Evolutionary conservation across 257 asterid genomes (phyloP).

Genomic region (Haberlea rhodopensis): DNA sequence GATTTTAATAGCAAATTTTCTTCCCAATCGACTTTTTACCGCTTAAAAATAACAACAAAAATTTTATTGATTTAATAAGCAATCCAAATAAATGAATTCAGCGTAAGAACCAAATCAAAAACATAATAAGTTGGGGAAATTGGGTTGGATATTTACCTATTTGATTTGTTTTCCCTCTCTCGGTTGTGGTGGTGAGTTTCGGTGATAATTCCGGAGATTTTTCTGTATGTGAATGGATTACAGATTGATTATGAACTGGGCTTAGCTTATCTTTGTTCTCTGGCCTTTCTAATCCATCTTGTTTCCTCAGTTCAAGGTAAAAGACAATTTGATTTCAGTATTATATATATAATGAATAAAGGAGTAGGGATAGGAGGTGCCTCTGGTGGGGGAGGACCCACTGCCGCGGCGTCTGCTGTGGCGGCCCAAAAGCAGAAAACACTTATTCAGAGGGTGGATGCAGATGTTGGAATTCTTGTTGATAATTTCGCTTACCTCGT

Average conservation of each 20-base stretch:
- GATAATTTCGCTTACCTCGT: constrained; percentile 79
- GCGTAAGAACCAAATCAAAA: no score
- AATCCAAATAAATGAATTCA: no score
- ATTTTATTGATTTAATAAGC: no score
- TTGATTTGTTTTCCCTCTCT: no score
- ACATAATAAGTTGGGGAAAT: no score
- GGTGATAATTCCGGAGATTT: not conserved
- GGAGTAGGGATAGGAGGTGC: constrained; percentile 48
- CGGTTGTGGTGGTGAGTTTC: not conserved
- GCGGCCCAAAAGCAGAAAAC: constrained; percentile 86
- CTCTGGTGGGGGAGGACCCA: constrained; percentile 52
- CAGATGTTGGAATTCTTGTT: constrained; percentile 73
- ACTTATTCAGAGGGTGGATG: constrained; percentile 75
- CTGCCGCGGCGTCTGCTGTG: constrained; percentile 67
- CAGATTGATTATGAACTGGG: not conserved
- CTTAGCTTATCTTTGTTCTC: not conserved
- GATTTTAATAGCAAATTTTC: no score
- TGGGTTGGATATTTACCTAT: no score
- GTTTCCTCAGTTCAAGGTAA: not conserved
- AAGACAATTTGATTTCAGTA: not conserved
- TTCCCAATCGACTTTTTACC: no score
- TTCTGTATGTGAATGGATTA: not conserved
- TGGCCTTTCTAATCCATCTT: not conserved
- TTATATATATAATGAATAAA: constrained; percentile 54
- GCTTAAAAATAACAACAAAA: no score